Evolutionary conservation across 2,329 filamentous ascomycete species (phyloP), one percentile per base, ranked within the genome.

Genomic region (Fusarium humuli): DNA sequence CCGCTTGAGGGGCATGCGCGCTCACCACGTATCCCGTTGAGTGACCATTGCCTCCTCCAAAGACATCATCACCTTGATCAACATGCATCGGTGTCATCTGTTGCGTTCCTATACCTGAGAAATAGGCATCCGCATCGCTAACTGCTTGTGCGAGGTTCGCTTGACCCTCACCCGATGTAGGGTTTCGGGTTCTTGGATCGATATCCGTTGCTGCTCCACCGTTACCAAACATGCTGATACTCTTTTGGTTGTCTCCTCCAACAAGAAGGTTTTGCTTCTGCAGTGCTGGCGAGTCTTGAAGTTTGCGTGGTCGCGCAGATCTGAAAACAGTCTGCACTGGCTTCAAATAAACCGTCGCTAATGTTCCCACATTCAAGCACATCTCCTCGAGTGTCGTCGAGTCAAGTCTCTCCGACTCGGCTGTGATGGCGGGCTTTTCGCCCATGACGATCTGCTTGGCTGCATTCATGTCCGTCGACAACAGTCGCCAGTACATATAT

Each of bases 401-500:
- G 77, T 99, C 96, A 4, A 99, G 87, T 72, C 95, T 95, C 82
- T 99, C 96, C 29, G 93, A 94, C 80, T 99, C 96, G 34, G 96
- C 95, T 3, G 94, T 97, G 80, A 99, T 98, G 10, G 95, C 88
- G 9, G 96, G 96, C 79, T 99, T 99, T 73, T 97, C 92, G 64
- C 96, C 95, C 95, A 99, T 98, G 71, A 99, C 94, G 54, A 99
- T 89, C 67, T 90, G 85, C 78, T 92, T 96, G 3, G 96, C 96
- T 1, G 92, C 89, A 52, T 91, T 90, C 73, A 97, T 95, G 78
- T 98, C 94, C 1, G 94, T 97, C 3, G 94, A 97, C 3, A 99
- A 86, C 16, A 99, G 87, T 7, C 96, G 93, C 96, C 96, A 99
- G 84, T 99, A 99, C 94, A 99, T 98, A 84, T 98, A 99, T 0